Percentiles rank a stretch among this genome's conserved stretches.
Conservation (phyloP, 371 early-diverging fungal species). For the Mortierella sp. region DNA sequence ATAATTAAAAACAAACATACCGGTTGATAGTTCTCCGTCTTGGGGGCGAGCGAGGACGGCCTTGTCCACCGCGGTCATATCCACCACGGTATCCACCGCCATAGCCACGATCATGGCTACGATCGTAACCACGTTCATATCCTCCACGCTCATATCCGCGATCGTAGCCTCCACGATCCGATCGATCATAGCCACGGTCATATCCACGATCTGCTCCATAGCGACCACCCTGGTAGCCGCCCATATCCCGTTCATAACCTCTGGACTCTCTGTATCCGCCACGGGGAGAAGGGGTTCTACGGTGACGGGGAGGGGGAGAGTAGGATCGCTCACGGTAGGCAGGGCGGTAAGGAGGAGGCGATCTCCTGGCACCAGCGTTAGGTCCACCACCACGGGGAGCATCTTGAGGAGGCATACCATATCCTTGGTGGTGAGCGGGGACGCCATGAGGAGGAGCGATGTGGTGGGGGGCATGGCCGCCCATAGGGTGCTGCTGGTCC, state of each 20-base stretch:
- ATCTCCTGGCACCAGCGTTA: slow-evolving; percentile 22
- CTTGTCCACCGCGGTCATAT: slow-evolving; percentile 50
- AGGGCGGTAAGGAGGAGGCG: slow-evolving; percentile 52
- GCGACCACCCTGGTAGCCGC: slow-evolving; percentile 55
- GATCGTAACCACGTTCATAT: slow-evolving; percentile 53
- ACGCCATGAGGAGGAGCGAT: slow-evolving; percentile 11
- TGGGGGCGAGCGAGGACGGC: slow-evolving; percentile 66
- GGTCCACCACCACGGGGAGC: slow-evolving; percentile 50
- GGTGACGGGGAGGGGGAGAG: slow-evolving; percentile 68
- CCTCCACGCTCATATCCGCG: slow-evolving; percentile 50
- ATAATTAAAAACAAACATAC: slow-evolving; percentile 34
- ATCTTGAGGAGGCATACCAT: slow-evolving; percentile 48
- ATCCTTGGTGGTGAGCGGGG: slow-evolving; percentile 25
- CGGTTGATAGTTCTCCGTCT: slow-evolving; percentile 73
- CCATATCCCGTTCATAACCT: slow-evolving; percentile 50
- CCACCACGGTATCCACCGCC: slow-evolving; percentile 53
- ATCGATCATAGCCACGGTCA: slow-evolving; percentile 59
- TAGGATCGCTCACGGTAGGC: slow-evolving; percentile 65
- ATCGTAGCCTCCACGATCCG: slow-evolving; percentile 33
- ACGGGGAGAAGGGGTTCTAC: slow-evolving; percentile 61
- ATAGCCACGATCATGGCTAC: slow-evolving; percentile 53
- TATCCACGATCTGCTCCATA: slow-evolving; percentile 59
- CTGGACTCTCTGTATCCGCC: slow-evolving; percentile 61
- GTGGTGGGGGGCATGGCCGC: slow-evolving; percentile 28
- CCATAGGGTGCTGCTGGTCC: slow-evolving; percentile 26